Conservation (phyloP, 768 basidiomycete species). For the Hysterangium stoloniferum region DNA sequence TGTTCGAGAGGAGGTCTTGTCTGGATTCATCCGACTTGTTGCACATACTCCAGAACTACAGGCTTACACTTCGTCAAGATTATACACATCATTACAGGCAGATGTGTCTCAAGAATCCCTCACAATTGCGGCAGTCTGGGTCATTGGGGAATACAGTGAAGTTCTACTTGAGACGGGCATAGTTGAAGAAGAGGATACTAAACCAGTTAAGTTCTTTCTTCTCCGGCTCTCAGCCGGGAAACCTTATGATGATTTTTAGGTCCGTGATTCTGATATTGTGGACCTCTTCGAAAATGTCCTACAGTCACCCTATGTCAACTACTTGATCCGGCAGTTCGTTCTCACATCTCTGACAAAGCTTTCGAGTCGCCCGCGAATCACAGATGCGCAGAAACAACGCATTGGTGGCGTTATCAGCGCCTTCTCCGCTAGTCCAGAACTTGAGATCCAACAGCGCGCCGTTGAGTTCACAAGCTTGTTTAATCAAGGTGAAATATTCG, state of each 20-base stretch:
- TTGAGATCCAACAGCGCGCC: conserved; percentile 93
- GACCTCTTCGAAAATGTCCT: conserved; percentile 82
- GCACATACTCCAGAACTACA: conserved; percentile 97
- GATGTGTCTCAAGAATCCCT: conserved; percentile 97
- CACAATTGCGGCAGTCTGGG: conserved; percentile 89
- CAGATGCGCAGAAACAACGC: conserved; percentile 61
- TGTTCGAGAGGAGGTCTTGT: conserved; percentile 92
- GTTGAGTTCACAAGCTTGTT: conserved; percentile 91
- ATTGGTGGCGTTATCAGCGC: conserved; percentile 70
- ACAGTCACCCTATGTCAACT: conserved; percentile 90
- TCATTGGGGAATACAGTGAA: conserved; percentile 95
- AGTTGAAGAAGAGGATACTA: conserved; percentile 66
- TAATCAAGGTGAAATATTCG: conserved; percentile 61
- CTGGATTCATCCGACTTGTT: conserved; percentile 91
- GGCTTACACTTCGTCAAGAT: conserved; percentile 85
- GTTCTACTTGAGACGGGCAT: conserved; percentile 79
- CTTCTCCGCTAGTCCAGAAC: conserved; percentile 81
- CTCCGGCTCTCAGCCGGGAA: neutral
- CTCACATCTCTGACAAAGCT: conserved; percentile 87
- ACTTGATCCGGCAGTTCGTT: conserved; percentile 87
- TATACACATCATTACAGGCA: conserved; percentile 77
- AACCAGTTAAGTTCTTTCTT: conserved; percentile 40
- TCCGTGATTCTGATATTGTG: conserved; percentile 73
- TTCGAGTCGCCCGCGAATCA: conserved; percentile 68
- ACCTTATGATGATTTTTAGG: conserved; percentile 32